Evolutionary conservation across 1,139 yeast species (phyloP).

Genomic region (Yamadazyma taylorii): DNA sequence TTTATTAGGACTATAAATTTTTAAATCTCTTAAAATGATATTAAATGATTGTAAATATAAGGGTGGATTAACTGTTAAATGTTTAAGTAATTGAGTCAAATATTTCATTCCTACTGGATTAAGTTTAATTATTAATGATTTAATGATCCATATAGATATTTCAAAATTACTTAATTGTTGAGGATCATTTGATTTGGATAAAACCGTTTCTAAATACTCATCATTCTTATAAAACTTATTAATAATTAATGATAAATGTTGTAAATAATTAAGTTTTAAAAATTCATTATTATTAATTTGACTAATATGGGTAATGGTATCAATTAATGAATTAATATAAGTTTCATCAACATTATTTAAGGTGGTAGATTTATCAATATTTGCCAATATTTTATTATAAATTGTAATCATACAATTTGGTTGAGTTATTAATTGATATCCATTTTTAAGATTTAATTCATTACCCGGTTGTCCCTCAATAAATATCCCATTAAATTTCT

Average conservation of each 20-base stretch:
- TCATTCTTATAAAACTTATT: slow-evolving; percentile 41
- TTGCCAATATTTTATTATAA: slow-evolving; percentile 51
- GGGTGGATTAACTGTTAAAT: slow-evolving; percentile 34
- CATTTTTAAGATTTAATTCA: slow-evolving; percentile 11
- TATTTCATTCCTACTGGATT: slow-evolving; percentile 48
- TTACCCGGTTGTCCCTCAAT: slow-evolving; percentile 12
- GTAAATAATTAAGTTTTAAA: slow-evolving; percentile 57
- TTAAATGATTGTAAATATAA: slow-evolving; percentile 59
- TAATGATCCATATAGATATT: slow-evolving; percentile 64
- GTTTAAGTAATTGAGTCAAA: slow-evolving; percentile 37
- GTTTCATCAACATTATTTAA: slow-evolving; percentile 12
- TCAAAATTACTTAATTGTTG: slow-evolving; percentile 40
- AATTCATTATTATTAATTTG: slow-evolving; percentile 21
- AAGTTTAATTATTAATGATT: slow-evolving; percentile 64
- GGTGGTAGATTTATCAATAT: slow-evolving; percentile 39
- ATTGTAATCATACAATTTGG: slow-evolving; percentile 48
- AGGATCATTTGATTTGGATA: slow-evolving; percentile 5
- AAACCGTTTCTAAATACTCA: slow-evolving; percentile 5
- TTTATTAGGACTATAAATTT: slow-evolving; percentile 48
- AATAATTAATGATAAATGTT: slow-evolving; percentile 55
- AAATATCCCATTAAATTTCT: slow-evolving; percentile 31
- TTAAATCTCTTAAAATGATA: slow-evolving; percentile 64
- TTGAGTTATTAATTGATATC: slow-evolving; percentile 22
- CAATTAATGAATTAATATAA: slow-evolving; percentile 11
- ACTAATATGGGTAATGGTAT: not conserved